Percentiles rank a stretch among this genome's conserved stretches.
Conservation (phyloP, 441 rosid genomes). For the Gossypium trilobum region DNA sequence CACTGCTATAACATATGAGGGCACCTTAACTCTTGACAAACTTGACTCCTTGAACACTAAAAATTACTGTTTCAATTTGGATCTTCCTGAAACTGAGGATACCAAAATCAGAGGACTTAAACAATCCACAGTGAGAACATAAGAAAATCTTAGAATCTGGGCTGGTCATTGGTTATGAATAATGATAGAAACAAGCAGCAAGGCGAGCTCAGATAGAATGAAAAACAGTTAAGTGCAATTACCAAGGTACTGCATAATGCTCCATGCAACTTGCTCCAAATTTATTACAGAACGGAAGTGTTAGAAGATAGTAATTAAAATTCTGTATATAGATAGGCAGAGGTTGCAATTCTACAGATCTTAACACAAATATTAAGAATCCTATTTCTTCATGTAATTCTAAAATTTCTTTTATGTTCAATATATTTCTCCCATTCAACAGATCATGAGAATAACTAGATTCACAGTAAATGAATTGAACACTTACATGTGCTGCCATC, state of each 20-base stretch:
- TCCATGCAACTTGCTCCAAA: background rate
- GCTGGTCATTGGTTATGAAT: background rate
- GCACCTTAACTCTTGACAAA: background rate
- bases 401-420: background rate
- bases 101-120: background rate
- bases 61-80: background rate
- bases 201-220: background rate
- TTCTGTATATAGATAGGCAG: background rate
- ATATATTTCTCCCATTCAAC: background rate
- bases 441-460: background rate
- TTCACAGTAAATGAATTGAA: constrained; percentile 9
- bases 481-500: constrained; percentile 92
- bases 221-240: background rate
- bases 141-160: background rate
- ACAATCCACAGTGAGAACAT: background rate
- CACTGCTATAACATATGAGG: background rate
- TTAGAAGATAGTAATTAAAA: background rate
- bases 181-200: background rate
- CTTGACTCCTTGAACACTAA: background rate
- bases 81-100: background rate
- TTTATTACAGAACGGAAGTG: background rate
- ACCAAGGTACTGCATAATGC: background rate
- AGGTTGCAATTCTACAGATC: background rate
- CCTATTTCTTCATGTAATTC: background rate
- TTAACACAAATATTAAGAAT: background rate